Evolutionary conservation across 2,329 filamentous ascomycete genomes (phyloP).

Genomic region (Colletotrichum spinosum): DNA sequence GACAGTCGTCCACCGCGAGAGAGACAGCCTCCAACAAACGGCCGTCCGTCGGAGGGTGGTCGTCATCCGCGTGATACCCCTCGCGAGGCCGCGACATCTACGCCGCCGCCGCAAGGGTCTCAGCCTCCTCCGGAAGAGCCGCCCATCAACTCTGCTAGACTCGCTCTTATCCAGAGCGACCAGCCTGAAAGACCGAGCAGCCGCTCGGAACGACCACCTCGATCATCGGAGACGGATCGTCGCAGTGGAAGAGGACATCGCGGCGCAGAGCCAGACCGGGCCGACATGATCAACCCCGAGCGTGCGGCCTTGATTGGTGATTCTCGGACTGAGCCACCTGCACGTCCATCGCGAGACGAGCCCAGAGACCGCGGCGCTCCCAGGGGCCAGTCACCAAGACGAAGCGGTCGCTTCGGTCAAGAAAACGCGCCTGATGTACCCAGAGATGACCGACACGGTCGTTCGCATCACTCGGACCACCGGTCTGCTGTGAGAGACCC

Average conservation of each 20-base stretch:
- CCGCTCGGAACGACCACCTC: constrained; percentile 28
- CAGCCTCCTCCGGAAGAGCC: constrained; percentile 55
- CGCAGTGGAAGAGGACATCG: constrained; percentile 39
- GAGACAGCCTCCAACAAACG: constrained; percentile 43
- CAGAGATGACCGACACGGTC: constrained; percentile 61
- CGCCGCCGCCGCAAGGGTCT: constrained; percentile 41
- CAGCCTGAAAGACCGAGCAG: constrained; percentile 36
- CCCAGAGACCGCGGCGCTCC: constrained; percentile 44
- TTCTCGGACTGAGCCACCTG: constrained; percentile 47
- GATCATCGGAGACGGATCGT: constrained; percentile 32
- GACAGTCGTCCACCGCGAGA: constrained; percentile 48
- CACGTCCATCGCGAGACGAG: constrained; percentile 57
- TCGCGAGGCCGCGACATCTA: constrained; percentile 40
- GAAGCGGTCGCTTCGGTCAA: constrained; percentile 49
- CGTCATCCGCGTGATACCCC: constrained; percentile 43
- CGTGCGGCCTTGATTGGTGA: constrained; percentile 60
- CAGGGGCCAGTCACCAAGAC: constrained; percentile 63
- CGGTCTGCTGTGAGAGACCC: constrained; percentile 46
- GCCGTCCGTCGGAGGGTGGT: constrained; percentile 43
- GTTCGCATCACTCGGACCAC: constrained; percentile 53
- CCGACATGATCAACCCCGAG: constrained; percentile 60
- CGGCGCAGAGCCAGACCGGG: constrained; percentile 42
- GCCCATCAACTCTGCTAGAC: constrained; percentile 67
- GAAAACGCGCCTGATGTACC: constrained; percentile 50
- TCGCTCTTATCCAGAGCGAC: constrained; percentile 58